phyloP scores from a whole-genome alignment of 78 protist genomes.

The Dictyostelium firmibasis region DNA sequence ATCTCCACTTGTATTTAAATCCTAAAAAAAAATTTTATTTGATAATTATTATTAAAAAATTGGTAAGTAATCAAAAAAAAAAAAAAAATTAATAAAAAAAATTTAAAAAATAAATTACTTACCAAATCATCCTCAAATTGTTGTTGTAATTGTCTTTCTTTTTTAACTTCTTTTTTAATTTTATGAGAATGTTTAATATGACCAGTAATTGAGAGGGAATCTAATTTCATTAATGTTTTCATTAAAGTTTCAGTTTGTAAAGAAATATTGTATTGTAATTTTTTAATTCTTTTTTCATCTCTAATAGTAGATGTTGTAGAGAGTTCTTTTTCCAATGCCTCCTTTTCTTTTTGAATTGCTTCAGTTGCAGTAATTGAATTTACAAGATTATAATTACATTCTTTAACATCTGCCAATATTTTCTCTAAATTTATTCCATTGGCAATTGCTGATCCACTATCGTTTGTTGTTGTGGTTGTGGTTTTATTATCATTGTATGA shows the following conservation, averaged over 20 bases:
- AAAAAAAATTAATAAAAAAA: neutral
- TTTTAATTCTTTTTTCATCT: neutral
- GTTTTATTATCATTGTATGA: neutral
- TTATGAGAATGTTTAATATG: constrained; percentile 8
- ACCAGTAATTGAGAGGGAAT: constrained; percentile 21
- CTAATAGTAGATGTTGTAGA: neutral
- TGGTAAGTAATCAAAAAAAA: neutral
- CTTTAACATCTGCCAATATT: constrained; percentile 2
- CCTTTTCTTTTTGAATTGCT: constrained; percentile 49
- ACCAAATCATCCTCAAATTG: constrained; percentile 1
- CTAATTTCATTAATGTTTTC: constrained; percentile 33
- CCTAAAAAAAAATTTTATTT: neutral
- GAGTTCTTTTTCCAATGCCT: neutral
- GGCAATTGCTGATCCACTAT: neutral
- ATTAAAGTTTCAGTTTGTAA: constrained; percentile 37
- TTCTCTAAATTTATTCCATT: neutral
- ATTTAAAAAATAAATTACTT: neutral
- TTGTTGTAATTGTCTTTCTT: neutral
- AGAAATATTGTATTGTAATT: constrained; percentile 24
- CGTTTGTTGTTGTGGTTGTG: neutral
- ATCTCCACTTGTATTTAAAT: neutral
- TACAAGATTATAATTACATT: constrained; percentile 53
- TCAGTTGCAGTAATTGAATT: constrained; percentile 44
- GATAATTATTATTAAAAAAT: neutral
- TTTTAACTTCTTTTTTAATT: constrained; percentile 28